Base-by-base conservation (phyloP, 164 flowering plant genomes). In the Santalum album region DNA sequence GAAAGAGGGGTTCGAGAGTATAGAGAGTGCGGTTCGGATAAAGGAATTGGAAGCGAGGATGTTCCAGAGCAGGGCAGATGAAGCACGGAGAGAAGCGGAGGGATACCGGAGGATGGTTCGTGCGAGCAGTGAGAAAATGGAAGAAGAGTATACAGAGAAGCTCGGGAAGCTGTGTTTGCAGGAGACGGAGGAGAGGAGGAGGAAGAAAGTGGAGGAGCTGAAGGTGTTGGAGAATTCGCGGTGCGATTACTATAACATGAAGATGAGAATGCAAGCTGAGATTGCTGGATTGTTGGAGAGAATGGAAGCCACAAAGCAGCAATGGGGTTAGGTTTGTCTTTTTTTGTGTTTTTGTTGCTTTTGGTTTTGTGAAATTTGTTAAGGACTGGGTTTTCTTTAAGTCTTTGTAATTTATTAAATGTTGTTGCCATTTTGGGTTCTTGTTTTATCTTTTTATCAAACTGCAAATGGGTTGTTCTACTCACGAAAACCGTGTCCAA, bases 291-390 rank as follows among this genome's bases (percentile, higher is more conserved):
- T 92, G 72, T 58, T 83, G 69, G 75, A 84, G 69, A 80, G 96
- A 67, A 87, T 92, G 96, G 96, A 92, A 53, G 82, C 83, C 22
- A 85, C 96, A 53, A 92, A 87, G 69, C 81, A 87, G 62, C 84
- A 78, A 57, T 76, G 79, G 83, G 90, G 80, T 35, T 83, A 69
- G 72, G 6, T 3, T 27, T n/a, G n/a, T n/a, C n/a, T n/a, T n/a
- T n/a, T n/a, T n/a, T n/a, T n/a, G n/a, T n/a, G n/a, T n/a, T n/a
- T n/a, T n/a, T n/a, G n/a, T n/a, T n/a, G n/a, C n/a, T n/a, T n/a
- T n/a, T n/a, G n/a, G n/a, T n/a, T n/a, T n/a, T n/a, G n/a, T n/a
- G n/a, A n/a, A n/a, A n/a, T n/a, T n/a, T n/a, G n/a, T n/a, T n/a
- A n/a, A n/a, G n/a, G n/a, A n/a, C n/a, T n/a, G n/a, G n/a, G n/a